Evolutionary conservation across 2,329 filamentous ascomycete species (phyloP).

Genomic region (Penicillium hesseltinei): DNA sequence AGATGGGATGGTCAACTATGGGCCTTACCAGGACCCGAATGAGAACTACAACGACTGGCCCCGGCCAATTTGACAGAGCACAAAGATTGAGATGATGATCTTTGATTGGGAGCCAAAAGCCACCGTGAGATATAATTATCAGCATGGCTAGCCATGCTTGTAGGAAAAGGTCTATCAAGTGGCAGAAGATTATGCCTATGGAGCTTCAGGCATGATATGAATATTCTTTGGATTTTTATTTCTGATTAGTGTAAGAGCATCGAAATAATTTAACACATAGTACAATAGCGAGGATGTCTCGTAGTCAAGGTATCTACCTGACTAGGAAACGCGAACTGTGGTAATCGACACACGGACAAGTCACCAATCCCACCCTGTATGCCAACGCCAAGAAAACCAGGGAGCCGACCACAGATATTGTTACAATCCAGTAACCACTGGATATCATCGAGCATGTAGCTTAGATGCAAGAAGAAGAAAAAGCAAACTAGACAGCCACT

Average conservation of each 20-base stretch:
- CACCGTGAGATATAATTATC: too few species aligned
- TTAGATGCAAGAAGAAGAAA: not conserved
- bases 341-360: not conserved
- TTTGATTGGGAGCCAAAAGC: too few species aligned
- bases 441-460: not conserved
- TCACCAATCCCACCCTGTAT: not conserved
- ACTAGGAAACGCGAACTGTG: not conserved
- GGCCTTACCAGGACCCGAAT: too few species aligned
- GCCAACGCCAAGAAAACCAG: not conserved
- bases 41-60: too few species aligned
- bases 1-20: too few species aligned
- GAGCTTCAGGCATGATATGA: too few species aligned
- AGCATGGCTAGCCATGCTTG: too few species aligned
- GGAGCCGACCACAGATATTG: not conserved
- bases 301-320: not conserved
- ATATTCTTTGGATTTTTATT: constrained; percentile 10
- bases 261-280: not conserved
- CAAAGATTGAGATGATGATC: too few species aligned
- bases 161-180: too few species aligned
- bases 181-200: too few species aligned
- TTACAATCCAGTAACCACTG: not conserved
- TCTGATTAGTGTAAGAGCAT: not conserved
- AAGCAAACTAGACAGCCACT: not conserved
- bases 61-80: too few species aligned
- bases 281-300: not conserved